Evolutionary conservation across 768 basidiomycete species (phyloP).

Genomic region (Rhizopogon rudus): DNA sequence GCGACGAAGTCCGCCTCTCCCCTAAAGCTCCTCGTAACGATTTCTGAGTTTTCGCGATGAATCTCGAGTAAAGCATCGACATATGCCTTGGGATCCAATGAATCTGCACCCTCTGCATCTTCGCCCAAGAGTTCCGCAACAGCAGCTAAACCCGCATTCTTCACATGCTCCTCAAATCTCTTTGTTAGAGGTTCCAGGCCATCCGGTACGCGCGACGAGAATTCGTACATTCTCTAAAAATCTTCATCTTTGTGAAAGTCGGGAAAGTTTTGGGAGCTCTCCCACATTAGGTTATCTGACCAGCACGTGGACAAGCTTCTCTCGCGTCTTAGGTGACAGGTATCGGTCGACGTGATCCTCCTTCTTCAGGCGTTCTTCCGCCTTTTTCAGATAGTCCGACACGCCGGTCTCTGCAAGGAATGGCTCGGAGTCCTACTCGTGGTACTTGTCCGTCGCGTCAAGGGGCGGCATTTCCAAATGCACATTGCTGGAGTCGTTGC

Average conservation of each 20-base stretch:
- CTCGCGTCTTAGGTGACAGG: constrained; percentile 86
- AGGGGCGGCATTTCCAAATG: constrained; percentile 90
- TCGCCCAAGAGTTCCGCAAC: constrained; percentile 33
- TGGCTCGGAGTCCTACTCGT: constrained; percentile 85
- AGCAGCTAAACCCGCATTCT: constrained; percentile 77
- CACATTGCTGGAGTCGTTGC: background rate
- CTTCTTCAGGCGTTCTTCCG: constrained; percentile 86
- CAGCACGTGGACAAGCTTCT: constrained; percentile 75
- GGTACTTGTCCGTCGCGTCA: constrained; percentile 83
- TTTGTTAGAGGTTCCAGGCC: constrained; percentile 88
- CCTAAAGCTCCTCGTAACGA: constrained; percentile 81
- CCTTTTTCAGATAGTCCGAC: constrained; percentile 92
- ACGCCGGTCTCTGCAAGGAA: constrained; percentile 87
- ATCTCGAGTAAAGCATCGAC: constrained; percentile 89
- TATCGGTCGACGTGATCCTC: constrained; percentile 94
- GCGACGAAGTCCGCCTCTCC: constrained; percentile 92
- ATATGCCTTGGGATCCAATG: constrained; percentile 87
- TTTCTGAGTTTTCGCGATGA: constrained; percentile 86
- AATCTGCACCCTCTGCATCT: constrained; percentile 48
- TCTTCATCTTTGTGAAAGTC: constrained; percentile 96
- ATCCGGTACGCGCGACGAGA: constrained; percentile 88
- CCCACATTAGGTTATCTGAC: constrained; percentile 87
- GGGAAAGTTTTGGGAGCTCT: constrained; percentile 83
- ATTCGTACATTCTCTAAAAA: constrained; percentile 88
- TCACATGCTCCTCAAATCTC: constrained; percentile 94